Base-by-base conservation (phyloP, 441 rosid species). In the Populus trichocarpa region DNA sequence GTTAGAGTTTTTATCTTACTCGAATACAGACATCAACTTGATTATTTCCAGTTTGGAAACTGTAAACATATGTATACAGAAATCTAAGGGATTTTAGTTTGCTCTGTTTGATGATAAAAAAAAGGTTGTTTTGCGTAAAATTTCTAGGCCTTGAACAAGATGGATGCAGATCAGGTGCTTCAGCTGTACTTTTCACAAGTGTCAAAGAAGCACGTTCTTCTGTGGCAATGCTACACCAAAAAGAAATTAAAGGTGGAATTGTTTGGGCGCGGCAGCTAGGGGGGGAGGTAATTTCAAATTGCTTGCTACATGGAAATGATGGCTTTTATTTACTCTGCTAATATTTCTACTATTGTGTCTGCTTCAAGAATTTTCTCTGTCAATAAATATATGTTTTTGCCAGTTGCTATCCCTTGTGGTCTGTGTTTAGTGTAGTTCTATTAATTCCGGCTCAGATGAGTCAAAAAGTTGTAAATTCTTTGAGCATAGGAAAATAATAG, bases 211-310 rank as follows among this genome's bases (percentile, higher is more conserved):
- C 99, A 65, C 87, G 94, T 40, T 84, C 88, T 38, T 87, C 90
- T 78, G 97, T 94, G 81, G 85, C 79, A 70, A 70, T 42, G 76
- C 71, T 94, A 38, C 98, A 96, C 86, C 97, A 90, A 78, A 92
- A 90, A 76, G 88, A 87, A 69, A 83, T 94, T 50, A 85, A 81
- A 42, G 99, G 96, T 50, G 88, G 85, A 67, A 59, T 76, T 78
- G 86, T 94, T 69, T 96, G 99, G 99, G 98, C 98, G 32, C 94
- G 98, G 25, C 99, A 96, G 87, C 90, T 96, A 40, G 99, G 99
- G 77, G 99, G 77, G 66, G 99, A 94, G 99, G 99, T 96, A 87
- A 87, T 53, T 61, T 67, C 36, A 64, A 40, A 72, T 72, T 35
- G 53, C 67, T 28, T 63, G 32, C 33, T 70, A 12, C 61, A 42